Base-by-base conservation (phyloP, 108 stramenopile genomes). In the Nannochloropsis oceanica region DNA sequence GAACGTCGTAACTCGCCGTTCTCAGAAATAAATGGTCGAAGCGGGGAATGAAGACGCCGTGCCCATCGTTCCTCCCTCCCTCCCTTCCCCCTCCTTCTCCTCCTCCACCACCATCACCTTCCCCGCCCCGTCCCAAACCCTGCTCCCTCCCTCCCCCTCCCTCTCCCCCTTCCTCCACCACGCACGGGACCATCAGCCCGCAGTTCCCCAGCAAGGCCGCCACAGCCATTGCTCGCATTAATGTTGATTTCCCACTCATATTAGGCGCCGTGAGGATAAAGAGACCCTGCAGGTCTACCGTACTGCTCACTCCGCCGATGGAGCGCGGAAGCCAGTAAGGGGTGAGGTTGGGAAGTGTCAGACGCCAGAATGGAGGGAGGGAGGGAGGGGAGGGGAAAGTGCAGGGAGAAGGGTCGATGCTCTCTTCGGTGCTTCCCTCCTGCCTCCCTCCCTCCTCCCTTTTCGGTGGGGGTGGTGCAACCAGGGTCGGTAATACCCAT, bases 251-350 rank as follows among this genome's bases (percentile, higher is more conserved):
- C 22, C 97, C 97, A 84, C 90, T 92, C 97, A 97, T 97, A 90
- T 98, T 98, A 12, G 97, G 97, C 2, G 97, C 97, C 81, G 97
- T 98, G 50, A 98, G 85, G 7, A 97, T 90, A 87, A 95, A 94
- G 20, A 91, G 84, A 25, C 90, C 90, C 13, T 84, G 44, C 86
- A 90, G 84, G 43, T 89, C 88, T 43, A 91, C 85, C 22, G 84
- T 82, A 81, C 89, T 91, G 27, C 84, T 46, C 18, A 90, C 87
- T n/a, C 86, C 88, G 80, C 43, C 86, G 22, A 26, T 79, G 42
- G 43, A 43, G 14, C 83, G 42, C 20, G 26, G 27, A 27, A 91
- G 89, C 90, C 90, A 91, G 89, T 91, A 91, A 12, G 90, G 90
- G 20, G 84, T 82, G 27, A 90, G 86, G 83, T 85, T 44, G 82